phyloP scores from a whole-genome alignment of 148 eudicot genomes.

The Rhododendron mucronatum region DNA sequence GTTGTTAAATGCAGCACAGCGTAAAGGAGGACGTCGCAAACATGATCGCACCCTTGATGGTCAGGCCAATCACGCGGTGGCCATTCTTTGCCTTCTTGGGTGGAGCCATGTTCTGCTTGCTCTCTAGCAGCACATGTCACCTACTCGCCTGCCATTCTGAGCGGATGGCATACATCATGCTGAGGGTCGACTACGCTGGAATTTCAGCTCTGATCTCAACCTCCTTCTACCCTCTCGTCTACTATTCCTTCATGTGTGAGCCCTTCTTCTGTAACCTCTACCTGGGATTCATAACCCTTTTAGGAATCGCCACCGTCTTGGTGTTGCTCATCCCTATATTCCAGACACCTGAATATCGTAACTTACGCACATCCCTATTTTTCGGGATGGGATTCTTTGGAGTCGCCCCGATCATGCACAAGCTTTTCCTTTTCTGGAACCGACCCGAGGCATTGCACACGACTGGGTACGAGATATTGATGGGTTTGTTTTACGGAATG shows the following conservation, averaged over 20 bases:
- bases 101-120: conserved; percentile 94
- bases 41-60: conserved; percentile 56
- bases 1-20: conserved; percentile 43
- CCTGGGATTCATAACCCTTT: conserved; percentile 75
- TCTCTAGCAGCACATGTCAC: conserved; percentile 89
- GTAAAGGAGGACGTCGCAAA: conserved; percentile 68
- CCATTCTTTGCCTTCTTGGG: conserved; percentile 87
- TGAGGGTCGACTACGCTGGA: conserved; percentile 86
- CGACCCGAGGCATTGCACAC: conserved; percentile 80
- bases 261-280: conserved; percentile 85
- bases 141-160: conserved; percentile 82
- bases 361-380: conserved; percentile 56
- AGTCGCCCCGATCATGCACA: conserved; percentile 66
- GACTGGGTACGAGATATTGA: conserved; percentile 76
- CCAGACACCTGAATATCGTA: conserved; percentile 61
- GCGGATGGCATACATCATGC: conserved; percentile 73
- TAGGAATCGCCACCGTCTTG: conserved; percentile 54
- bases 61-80: conserved; percentile 83
- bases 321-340: conserved; percentile 75
- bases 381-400: conserved; percentile 85
- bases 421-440: conserved; percentile 61
- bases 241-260: conserved; percentile 95
- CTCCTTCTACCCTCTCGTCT: conserved; percentile 86
- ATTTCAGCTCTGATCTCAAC: conserved; percentile 90
- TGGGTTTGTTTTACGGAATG: conserved; percentile 70